Conservation (phyloP, 2,329 filamentous ascomycete genomes). For the Helotiales sp. region DNA sequence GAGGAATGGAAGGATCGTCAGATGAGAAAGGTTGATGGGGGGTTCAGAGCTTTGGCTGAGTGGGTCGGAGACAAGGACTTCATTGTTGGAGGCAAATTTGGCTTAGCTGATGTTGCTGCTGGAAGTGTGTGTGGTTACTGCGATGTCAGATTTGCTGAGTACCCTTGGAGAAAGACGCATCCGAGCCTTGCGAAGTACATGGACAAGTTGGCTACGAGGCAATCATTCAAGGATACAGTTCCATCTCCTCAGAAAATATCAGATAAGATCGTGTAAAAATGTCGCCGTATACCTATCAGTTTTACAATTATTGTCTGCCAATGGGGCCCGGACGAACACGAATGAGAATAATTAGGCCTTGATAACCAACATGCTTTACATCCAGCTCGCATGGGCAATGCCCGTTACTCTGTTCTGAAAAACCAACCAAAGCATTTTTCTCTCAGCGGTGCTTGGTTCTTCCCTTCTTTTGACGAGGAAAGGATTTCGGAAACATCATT, state of each 20-base stretch:
- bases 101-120: constrained; percentile 14
- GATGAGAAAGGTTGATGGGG: constrained; percentile 16
- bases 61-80: constrained; percentile 14
- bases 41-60: constrained; percentile 14
- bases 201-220: constrained; percentile 7
- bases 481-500: too few species aligned
- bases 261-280: constrained; percentile 15
- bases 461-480: too few species aligned
- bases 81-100: constrained; percentile 10
- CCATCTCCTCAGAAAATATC: constrained; percentile 12
- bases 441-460: too few species aligned
- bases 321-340: too few species aligned
- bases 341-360: too few species aligned
- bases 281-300: too few species aligned
- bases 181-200: constrained; percentile 11
- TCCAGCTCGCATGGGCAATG: too few species aligned
- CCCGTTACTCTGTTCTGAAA: too few species aligned
- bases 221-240: constrained; percentile 12
- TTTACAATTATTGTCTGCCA: too few species aligned
- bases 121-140: constrained; percentile 14
- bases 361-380: too few species aligned
- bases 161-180: constrained; percentile 13
- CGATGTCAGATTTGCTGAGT: constrained; percentile 12
- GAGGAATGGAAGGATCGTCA: constrained; percentile 16
- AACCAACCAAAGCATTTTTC: too few species aligned